Conservation (phyloP, 495 filamentous ascomycete genomes). For the Penicillium arizonense region DNA sequence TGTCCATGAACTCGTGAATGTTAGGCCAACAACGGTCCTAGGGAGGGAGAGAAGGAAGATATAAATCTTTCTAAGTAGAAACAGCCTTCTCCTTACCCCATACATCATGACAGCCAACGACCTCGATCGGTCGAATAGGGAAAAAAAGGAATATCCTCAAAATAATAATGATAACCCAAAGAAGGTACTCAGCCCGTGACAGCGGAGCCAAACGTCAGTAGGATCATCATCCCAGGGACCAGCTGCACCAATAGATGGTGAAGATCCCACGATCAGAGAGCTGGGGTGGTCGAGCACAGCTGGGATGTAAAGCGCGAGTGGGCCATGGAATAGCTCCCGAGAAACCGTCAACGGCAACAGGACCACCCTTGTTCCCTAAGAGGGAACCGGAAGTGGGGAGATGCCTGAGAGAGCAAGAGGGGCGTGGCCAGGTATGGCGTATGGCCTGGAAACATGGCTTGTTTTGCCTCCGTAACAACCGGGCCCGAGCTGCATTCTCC, state of each 20-base stretch:
- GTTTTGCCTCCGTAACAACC: constrained; percentile 1
- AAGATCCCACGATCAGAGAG: constrained; percentile 20
- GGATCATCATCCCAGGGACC: constrained; percentile 29
- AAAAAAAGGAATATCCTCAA: constrained; percentile 9
- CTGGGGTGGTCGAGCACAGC: constrained; percentile 18
- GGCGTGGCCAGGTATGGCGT: not conserved
- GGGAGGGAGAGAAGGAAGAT: constrained; percentile 3
- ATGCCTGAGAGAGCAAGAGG: not conserved
- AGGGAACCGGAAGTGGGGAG: constrained; percentile 7
- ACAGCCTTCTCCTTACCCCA: constrained; percentile 16
- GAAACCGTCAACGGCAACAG: constrained; percentile 22
- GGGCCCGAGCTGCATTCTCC: constrained; percentile 1
- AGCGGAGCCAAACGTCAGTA: constrained; percentile 22
- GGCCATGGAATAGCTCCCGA: constrained; percentile 25
- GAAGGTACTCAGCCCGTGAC: constrained; percentile 18
- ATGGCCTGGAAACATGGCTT: not conserved
- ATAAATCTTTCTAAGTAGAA: constrained; percentile 6
- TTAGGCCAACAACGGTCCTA: constrained; percentile 7
- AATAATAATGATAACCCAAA: constrained; percentile 3
- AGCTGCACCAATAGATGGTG: constrained; percentile 32
- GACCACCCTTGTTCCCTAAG: constrained; percentile 9
- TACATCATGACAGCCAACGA: constrained; percentile 15
- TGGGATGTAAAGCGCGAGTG: constrained; percentile 18
- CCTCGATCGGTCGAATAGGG: not conserved
- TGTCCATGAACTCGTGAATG: constrained; percentile 3